Percentiles rank a stretch among this genome's conserved stretches.
These are phyloP conservation scores for Volvox carteri DNA, from an alignment of 163 green algal genomes.

Conservation along the genomic window DNA sequence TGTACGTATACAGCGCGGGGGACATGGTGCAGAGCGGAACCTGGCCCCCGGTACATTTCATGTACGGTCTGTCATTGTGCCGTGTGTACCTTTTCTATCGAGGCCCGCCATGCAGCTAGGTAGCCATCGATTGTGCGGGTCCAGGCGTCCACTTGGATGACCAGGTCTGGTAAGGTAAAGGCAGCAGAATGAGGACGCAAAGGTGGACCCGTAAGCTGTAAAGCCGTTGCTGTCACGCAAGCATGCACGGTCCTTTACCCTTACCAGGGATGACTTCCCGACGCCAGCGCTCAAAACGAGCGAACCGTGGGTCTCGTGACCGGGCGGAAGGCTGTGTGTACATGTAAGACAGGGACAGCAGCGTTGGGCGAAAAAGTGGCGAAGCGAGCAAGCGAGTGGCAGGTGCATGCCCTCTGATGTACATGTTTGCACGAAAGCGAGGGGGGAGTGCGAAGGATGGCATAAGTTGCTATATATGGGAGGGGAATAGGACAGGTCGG, in stretches of 20 bases:
- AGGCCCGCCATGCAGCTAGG: neutral
- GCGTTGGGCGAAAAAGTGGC: too few relatives aligned
- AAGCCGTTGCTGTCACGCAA: neutral
- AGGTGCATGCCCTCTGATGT: too few relatives aligned
- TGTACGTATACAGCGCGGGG: too few relatives aligned
- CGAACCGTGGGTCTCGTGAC: conserved; percentile 34
- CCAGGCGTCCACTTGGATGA: conserved; percentile 32
- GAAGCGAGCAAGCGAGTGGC: too few relatives aligned
- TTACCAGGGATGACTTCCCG: conserved; percentile 37
- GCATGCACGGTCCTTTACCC: neutral
- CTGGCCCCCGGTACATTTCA: too few relatives aligned
- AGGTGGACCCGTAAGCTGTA: neutral
- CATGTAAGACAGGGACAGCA: too few relatives aligned
- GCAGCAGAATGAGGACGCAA: neutral
- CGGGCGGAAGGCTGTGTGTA: neutral
- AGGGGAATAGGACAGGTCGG: too few relatives aligned
- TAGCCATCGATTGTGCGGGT: neutral
- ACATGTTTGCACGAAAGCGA: too few relatives aligned
- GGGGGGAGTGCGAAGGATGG: too few relatives aligned
- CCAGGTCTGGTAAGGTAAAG: conserved; percentile 7
- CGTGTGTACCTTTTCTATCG: neutral
- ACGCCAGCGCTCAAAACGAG: conserved; percentile 48
- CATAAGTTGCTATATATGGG: too few relatives aligned
- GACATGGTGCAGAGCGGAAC: too few relatives aligned
- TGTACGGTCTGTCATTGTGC: too few relatives aligned